Evolutionary conservation across 805 yeast genomes (phyloP).

Genomic region (Sporopachydermia lactativora): DNA sequence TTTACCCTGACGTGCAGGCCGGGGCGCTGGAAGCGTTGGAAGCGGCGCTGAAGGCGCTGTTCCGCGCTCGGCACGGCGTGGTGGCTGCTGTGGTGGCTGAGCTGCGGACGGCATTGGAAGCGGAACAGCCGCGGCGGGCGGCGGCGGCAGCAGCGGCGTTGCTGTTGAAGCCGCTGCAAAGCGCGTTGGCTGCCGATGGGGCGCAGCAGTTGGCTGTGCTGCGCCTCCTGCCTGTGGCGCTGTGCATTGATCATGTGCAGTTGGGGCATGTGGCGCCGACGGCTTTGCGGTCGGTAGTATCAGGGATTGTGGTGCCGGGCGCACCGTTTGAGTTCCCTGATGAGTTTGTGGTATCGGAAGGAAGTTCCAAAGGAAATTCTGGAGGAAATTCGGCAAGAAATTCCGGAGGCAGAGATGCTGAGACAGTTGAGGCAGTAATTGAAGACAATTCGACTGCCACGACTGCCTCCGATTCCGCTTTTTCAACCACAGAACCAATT

Average conservation of each 20-base stretch:
- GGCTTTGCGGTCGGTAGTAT: no score
- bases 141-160: slow-evolving; percentile 53
- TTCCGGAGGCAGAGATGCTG: no score
- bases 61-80: slow-evolving; percentile 48
- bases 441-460: no score
- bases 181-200: slow-evolving; percentile 44
- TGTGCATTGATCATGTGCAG: slow-evolving; percentile 39
- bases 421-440: no score
- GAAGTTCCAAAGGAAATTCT: no score
- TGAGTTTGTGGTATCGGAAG: no score
- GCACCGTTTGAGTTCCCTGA: no score
- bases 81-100: slow-evolving; percentile 34
- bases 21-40: slow-evolving; percentile 57
- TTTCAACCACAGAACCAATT: no score
- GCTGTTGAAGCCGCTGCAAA: slow-evolving; percentile 39
- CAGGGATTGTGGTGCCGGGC: no score
- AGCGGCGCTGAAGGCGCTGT: slow-evolving; percentile 54
- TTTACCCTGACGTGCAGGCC: slow-evolving; percentile 53
- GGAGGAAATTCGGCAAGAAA: no score
- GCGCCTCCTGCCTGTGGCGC: slow-evolving; percentile 36
- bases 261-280: slow-evolving; percentile 41
- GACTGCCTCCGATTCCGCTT: no score
- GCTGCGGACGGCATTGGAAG: slow-evolving; percentile 33
- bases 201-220: slow-evolving; percentile 34
- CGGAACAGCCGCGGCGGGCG: slow-evolving; percentile 37